Percentiles rank a stretch among this genome's conserved stretches.
Conservation (phyloP, 1,139 yeast genomes). For the Lodderomyces orthopsilosis region DNA sequence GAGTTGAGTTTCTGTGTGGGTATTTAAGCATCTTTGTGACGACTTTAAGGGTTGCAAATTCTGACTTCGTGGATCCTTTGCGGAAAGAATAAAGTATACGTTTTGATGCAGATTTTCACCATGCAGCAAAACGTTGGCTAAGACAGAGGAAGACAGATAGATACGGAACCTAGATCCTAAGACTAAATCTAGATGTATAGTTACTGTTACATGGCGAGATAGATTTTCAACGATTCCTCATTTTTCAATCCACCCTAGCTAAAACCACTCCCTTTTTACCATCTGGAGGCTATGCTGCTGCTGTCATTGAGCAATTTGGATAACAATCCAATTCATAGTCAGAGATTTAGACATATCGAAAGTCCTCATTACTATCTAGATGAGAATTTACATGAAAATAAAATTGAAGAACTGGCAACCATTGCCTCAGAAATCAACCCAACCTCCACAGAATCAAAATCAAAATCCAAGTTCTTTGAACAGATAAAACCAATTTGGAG, state of each 20-base stretch:
- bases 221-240: no score
- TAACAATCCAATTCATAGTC: not conserved
- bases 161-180: not conserved
- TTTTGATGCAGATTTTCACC: no score
- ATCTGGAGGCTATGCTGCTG: not conserved
- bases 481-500: not conserved
- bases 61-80: not conserved
- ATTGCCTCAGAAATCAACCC: not conserved
- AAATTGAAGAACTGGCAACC: slow-evolving; percentile 1
- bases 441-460: not conserved
- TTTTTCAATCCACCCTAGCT: no score
- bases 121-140: no score
- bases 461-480: not conserved
- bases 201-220: not conserved
- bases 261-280: not conserved
- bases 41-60: not conserved
- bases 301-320: not conserved
- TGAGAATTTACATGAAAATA: slow-evolving; percentile 4
- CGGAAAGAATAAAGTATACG: slow-evolving; percentile 1
- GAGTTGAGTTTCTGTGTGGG: not conserved
- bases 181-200: not conserved
- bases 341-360: slow-evolving; percentile 9
- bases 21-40: not conserved
- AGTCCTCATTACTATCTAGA: slow-evolving; percentile 12
- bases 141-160: not conserved